phyloP scores from a whole-genome alignment of 306 rosid species.

The Sophora flavescens region DNA sequence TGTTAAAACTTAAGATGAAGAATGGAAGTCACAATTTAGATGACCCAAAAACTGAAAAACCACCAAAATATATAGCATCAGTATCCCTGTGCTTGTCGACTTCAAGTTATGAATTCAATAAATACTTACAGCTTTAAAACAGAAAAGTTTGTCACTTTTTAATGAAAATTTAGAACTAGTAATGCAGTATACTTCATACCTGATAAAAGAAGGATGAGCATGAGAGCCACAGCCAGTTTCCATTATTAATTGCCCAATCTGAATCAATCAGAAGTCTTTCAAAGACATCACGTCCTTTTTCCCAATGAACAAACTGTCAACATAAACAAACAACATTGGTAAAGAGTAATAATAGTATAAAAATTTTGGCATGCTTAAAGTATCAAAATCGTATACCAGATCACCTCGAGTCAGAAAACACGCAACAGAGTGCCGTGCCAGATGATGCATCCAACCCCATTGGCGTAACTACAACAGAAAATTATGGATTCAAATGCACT shows the following conservation, averaged over 20 bases:
- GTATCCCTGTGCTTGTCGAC: not conserved
- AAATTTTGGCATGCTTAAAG: constrained; percentile 9
- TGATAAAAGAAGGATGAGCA: constrained; percentile 97
- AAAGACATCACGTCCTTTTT: constrained; percentile 92
- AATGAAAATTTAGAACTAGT: constrained; percentile 33
- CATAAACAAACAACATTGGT: constrained; percentile 40
- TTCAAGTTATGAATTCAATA: not conserved
- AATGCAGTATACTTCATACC: constrained; percentile 50
- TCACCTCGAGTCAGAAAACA: constrained; percentile 96
- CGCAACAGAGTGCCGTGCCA: constrained; percentile 94
- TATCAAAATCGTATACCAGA: constrained; percentile 63
- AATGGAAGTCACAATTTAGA: constrained; percentile 4
- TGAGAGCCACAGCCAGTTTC: constrained; percentile 97
- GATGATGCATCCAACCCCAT: constrained; percentile 99
- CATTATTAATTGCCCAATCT: constrained; percentile 96
- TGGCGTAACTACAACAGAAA: constrained; percentile 71
- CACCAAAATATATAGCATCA: not conserved
- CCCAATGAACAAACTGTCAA: constrained; percentile 88
- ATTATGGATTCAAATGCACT: constrained; percentile 34
- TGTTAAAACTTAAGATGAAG: not conserved
- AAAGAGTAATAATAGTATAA: constrained; percentile 22
- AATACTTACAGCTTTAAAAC: not conserved
- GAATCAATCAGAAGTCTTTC: constrained; percentile 97
- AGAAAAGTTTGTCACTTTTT: constrained; percentile 33
- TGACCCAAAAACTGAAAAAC: not conserved